phyloP scores from a whole-genome alignment of 768 basidiomycete species.

The Pleurotus eryngii region DNA sequence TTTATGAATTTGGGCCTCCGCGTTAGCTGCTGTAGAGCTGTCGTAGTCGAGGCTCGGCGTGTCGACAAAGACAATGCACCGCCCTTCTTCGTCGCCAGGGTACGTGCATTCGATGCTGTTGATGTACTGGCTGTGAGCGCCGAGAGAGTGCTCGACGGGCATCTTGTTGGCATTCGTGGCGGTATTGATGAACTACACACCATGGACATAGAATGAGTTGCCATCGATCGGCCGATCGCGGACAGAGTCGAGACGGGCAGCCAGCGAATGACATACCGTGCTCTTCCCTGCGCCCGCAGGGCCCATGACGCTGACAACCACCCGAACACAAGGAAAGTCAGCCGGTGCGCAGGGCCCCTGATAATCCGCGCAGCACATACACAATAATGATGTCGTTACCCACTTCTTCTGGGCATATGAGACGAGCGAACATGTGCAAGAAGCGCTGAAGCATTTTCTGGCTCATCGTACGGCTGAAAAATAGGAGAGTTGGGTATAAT shows the following conservation, averaged over 20 bases:
- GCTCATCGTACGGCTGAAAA: not conserved
- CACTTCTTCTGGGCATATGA: constrained; percentile 8
- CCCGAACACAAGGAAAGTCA: not conserved
- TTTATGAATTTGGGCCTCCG: not conserved
- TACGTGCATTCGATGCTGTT: constrained; percentile 3
- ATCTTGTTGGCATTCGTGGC: constrained; percentile 4
- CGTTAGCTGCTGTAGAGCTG: not conserved
- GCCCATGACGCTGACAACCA: constrained; percentile 9
- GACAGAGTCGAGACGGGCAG: not conserved
- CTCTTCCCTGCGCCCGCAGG: constrained; percentile 12
- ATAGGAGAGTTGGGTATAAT: not conserved
- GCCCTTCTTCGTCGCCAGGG: constrained; percentile 5
- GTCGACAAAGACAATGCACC: constrained; percentile 7
- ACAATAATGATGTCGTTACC: constrained; percentile 9
- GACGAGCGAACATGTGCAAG: constrained; percentile 6
- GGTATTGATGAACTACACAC: constrained; percentile 7
- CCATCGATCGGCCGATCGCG: not conserved
- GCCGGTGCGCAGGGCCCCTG: not conserved
- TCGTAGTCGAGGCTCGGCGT: constrained; percentile 8
- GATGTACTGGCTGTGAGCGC: not conserved
- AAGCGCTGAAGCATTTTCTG: not conserved
- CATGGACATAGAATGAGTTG: not conserved
- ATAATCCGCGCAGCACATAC: not conserved
- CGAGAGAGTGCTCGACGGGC: constrained; percentile 4
- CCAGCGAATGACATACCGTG: constrained; percentile 5